Base-by-base conservation (phyloP, 164 flowering plant genomes). In the Magnolia kwangsiensis region DNA sequence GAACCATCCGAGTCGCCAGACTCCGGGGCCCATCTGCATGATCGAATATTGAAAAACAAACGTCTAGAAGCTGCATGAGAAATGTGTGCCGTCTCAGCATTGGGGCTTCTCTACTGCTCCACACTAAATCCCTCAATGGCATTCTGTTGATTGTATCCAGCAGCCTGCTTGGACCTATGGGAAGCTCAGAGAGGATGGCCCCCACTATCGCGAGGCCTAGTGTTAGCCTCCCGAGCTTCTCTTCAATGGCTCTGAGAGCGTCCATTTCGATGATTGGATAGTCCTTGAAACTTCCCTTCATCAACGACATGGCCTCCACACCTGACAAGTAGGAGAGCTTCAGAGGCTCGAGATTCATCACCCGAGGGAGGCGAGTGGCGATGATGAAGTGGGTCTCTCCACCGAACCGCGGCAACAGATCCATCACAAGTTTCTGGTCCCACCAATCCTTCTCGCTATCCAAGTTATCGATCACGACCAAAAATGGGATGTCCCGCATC, bases 371-470 rank as follows among this genome's bases (percentile, higher is more conserved):
- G 73, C 93, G 88, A 0, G 99, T 96, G 21, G 98, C 89, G 64
- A 96, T 87, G 50, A 94, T 78, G 20, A 94, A 84, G 78, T 96
- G 97, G 14, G 97, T 90, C 72, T 89, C 96, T 65, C 97, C 93
- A 4, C 99, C 97, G 81, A 92, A 96, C 6, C 99, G 96, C 24
- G 99, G 99, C 72, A 96, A 91, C 63, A 96, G 92, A 83, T 96
- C 98, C 98, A 96, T 94, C 55, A 96, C 78, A 49, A 82, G 87
- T 80, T 89, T 87, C 68, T 85, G 89, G 74, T 94, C 97, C 97
- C 99, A 96, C 97, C 96, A 94, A 78, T 96, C 99, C 82, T 91
- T 92, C 81, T 96, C 99, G 69, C 86, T 87, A 83, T 96, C 99
- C 70, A 96, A 80, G 82, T 94, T 96, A 82, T 96, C 99, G 72